These are phyloP conservation scores for Vigna reflexopilosa DNA, from an alignment of 306 rosid species.

Conservation along the genomic window DNA sequence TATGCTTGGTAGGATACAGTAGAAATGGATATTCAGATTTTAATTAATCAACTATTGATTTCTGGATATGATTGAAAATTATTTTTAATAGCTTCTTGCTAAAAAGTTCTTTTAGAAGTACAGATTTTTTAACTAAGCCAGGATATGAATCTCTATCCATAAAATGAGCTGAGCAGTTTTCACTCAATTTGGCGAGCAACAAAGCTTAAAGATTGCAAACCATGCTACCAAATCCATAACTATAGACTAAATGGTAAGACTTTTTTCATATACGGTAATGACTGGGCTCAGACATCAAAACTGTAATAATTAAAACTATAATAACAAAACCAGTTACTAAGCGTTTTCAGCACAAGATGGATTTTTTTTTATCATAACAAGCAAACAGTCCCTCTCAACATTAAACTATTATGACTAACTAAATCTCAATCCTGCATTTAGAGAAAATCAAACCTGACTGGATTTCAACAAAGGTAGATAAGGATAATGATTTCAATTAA, in stretches of 20 bases:
- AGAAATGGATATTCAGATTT: too few species aligned
- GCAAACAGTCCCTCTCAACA: not conserved
- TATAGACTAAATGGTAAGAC: not conserved
- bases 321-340: not conserved
- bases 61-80: too few species aligned
- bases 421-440: not conserved
- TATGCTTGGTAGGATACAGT: too few species aligned
- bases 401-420: not conserved
- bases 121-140: too few species aligned
- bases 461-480: not conserved
- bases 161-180: too few species aligned
- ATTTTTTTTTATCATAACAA: not conserved
- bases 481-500: not conserved
- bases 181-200: too few species aligned
- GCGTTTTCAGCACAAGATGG: not conserved
- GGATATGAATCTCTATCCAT: too few species aligned
- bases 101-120: too few species aligned
- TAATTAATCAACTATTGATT: too few species aligned
- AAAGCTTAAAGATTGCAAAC: not conserved
- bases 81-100: too few species aligned
- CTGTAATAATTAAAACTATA: not conserved
- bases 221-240: not conserved
- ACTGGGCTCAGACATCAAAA: not conserved
- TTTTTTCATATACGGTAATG: not conserved
- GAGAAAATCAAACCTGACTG: not conserved